Base-by-base conservation (phyloP, 257 asterid genomes). In the Thymus quinquecostatus region DNA sequence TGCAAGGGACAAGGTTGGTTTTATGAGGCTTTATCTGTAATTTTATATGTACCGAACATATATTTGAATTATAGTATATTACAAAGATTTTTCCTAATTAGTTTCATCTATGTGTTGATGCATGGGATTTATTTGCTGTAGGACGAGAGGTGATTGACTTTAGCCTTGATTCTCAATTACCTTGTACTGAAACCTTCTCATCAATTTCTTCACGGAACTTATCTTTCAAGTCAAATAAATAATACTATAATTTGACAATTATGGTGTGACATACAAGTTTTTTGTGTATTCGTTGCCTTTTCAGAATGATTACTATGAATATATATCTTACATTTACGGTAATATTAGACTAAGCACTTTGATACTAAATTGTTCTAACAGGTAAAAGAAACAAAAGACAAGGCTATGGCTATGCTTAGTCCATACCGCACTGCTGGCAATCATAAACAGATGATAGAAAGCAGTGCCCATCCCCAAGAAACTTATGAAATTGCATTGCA, bases 351-450 rank as follows among this genome's bases (percentile, higher is more conserved):
- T 73, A 60, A 28, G 38, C 67, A 60, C 11, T 54, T 69, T 69
- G 56, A 54, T 75, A 63, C 55, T 34, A 69, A 75, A 47, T 11
- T 57, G 27, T 57, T 75, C 50, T 75, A 69, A 63, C 81, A 91
- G 99, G 97, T 95, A 58, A 95, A 91, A 83, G 99, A 89, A 77
- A 79, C 93, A 48, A 95, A 95, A 82, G 97, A 89, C 84, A 91
- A 84, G 84, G 98, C 97, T 66, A 91, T 91, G 99, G 41, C 77
- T 34, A 61, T 83, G 71, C 93, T 88, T 74, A 85, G 90, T 85
- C 93, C 91, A 13, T 89, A 91, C 75, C 82, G 83, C 62, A 59
- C 79, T 79, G 64, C 87, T 68, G 59, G 78, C 69, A 70, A 83
- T 21, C 95, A 85, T 75, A 85, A 77, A 81, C 87, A 79, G 79